Evolutionary conservation across 2,329 filamentous ascomycete species (phyloP).

Genomic region (Alternaria arborescens): DNA sequence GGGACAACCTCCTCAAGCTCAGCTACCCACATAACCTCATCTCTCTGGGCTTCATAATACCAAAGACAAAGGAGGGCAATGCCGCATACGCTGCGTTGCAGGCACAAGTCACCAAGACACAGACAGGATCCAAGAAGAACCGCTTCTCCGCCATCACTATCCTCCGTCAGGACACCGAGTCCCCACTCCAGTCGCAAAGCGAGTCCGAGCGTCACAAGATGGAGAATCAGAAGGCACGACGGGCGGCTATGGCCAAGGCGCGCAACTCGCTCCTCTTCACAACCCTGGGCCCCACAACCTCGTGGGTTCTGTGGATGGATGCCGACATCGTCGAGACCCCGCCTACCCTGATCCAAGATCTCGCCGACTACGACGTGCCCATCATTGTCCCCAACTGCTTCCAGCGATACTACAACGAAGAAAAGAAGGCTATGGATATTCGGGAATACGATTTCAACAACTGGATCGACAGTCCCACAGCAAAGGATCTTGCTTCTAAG

Average conservation of each 20-base stretch:
- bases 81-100: conserved; percentile 83
- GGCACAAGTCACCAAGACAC: conserved; percentile 83
- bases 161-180: conserved; percentile 92
- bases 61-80: conserved; percentile 92
- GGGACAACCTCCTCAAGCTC: conserved; percentile 88
- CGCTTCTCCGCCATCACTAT: conserved; percentile 95
- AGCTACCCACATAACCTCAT: conserved; percentile 94
- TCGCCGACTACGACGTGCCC: conserved; percentile 86
- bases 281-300: conserved; percentile 86
- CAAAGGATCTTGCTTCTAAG: conserved; percentile 74
- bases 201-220: conserved; percentile 93
- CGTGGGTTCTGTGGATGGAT: conserved; percentile 97
- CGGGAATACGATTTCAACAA: conserved; percentile 97
- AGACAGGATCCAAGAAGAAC: conserved; percentile 79
- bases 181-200: conserved; percentile 78
- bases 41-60: conserved; percentile 93
- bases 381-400: conserved; percentile 96
- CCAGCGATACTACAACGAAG: conserved; percentile 76
- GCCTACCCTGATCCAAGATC: conserved; percentile 84
- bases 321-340: conserved; percentile 91
- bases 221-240: conserved; percentile 83
- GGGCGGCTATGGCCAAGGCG: conserved; percentile 90
- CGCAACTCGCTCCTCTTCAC: conserved; percentile 96
- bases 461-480: conserved; percentile 89
- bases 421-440: conserved; percentile 76